phyloP scores from a whole-genome alignment of 2,329 filamentous ascomycete genomes.

The Cladosporium cucumerinum region DNA sequence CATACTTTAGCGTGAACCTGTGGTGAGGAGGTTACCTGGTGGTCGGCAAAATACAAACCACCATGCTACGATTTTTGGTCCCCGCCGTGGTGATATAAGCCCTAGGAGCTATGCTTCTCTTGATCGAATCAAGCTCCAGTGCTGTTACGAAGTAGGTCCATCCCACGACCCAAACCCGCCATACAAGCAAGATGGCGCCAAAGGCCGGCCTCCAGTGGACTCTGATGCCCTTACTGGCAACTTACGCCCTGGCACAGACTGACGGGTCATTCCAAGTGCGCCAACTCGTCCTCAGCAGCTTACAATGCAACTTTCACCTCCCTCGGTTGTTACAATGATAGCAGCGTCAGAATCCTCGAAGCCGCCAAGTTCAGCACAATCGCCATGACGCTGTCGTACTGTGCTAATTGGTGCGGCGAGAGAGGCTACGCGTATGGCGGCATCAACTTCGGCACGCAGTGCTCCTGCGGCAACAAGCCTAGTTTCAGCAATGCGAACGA shows the following conservation, averaged over 20 bases:
- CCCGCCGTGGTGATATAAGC: not conserved
- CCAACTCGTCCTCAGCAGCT: slow-evolving; percentile 1
- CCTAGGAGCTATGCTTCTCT: not conserved
- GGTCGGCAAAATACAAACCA: slow-evolving; percentile 6
- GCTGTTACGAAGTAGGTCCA: not conserved
- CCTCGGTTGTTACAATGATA: slow-evolving; percentile 15
- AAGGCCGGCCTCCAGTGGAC: not conserved
- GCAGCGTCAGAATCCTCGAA: slow-evolving; percentile 15
- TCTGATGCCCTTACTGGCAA: not conserved
- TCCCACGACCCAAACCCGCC: not conserved
- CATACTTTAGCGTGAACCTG: not conserved
- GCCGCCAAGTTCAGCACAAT: slow-evolving; percentile 15
- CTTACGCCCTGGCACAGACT: not conserved
- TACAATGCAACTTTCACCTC: slow-evolving; percentile 6
- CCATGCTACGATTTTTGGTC: not conserved
- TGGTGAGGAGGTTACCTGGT: not conserved
- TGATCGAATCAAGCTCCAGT: not conserved
- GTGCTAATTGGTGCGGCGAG: slow-evolving; percentile 15
- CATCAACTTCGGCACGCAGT: slow-evolving; percentile 15
- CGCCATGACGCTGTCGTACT: slow-evolving; percentile 15
- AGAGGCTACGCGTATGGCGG: slow-evolving; percentile 13
- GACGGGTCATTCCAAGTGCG: slow-evolving; percentile 1
- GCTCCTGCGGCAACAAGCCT: slow-evolving; percentile 14
- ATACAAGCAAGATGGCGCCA: not conserved
- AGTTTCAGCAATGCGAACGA: slow-evolving; percentile 14